These are phyloP conservation scores for Diversispora eburnea DNA, from an alignment of 192 early-diverging fungal genomes.

Conservation along the genomic window DNA sequence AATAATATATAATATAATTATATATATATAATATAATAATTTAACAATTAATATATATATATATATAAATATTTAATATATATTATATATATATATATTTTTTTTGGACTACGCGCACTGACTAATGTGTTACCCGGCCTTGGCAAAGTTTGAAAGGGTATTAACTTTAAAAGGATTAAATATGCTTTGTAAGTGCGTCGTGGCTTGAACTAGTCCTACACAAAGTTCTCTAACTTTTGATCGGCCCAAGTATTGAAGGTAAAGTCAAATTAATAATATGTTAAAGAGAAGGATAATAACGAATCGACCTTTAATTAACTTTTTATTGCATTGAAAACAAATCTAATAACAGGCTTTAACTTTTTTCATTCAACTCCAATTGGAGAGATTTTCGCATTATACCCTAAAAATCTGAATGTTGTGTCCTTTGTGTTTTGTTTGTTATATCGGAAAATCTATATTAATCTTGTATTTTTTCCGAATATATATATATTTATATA, in stretches of 20 bases:
- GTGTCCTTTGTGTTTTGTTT: constrained; percentile 21
- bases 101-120: constrained; percentile 14
- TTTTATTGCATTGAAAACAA: background rate
- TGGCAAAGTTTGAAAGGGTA: background rate
- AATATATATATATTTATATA: no score
- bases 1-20: no score
- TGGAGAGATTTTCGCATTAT: constrained; percentile 15
- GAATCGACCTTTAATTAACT: background rate
- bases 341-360: constrained; percentile 1
- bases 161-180: constrained; percentile 21
- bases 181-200: constrained; percentile 1
- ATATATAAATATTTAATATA: constrained; percentile 4
- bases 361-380: constrained; percentile 9
- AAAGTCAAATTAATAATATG: background rate
- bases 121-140: constrained; percentile 5
- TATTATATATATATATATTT: background rate
- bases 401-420: constrained; percentile 17
- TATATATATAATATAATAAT: background rate
- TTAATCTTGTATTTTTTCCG: constrained; percentile 17
- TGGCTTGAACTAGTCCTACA: constrained; percentile 3
- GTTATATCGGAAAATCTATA: constrained; percentile 13
- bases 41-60: background rate
- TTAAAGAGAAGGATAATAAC: background rate
- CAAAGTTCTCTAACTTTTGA: background rate
- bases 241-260: background rate